phyloP scores from a whole-genome alignment of 75 land plant genomes.

The Gnetum montanum region DNA sequence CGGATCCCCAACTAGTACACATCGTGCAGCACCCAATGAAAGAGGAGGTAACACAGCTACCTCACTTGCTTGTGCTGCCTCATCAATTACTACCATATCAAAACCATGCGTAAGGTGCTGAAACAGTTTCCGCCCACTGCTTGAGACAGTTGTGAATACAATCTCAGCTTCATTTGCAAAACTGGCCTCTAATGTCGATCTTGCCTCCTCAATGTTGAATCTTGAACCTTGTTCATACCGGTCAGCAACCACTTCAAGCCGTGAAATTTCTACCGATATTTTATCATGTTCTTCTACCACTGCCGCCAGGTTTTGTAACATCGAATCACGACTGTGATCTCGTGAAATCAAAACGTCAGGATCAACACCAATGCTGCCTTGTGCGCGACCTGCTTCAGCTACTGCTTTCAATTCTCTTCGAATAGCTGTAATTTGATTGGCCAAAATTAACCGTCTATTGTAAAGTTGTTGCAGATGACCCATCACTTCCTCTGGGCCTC shows the following conservation, averaged over 20 bases:
- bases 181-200: slow-evolving; percentile 85
- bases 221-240: slow-evolving; percentile 56
- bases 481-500: slow-evolving; percentile 60
- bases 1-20: slow-evolving; percentile 76
- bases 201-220: slow-evolving; percentile 74
- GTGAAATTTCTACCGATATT: slow-evolving; percentile 86
- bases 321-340: slow-evolving; percentile 75
- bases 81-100: slow-evolving; percentile 97
- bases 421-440: slow-evolving; percentile 58
- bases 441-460: slow-evolving; percentile 42
- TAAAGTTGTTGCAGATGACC: slow-evolving; percentile 61
- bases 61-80: slow-evolving; percentile 72
- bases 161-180: slow-evolving; percentile 84
- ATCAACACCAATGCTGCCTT: slow-evolving; percentile 90
- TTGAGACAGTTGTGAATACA: slow-evolving; percentile 56
- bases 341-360: slow-evolving; percentile 83
- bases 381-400: slow-evolving; percentile 73
- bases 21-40: not conserved
- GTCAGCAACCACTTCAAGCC: slow-evolving; percentile 68
- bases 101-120: slow-evolving; percentile 10
- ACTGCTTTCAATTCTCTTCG: slow-evolving; percentile 72
- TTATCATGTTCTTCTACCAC: slow-evolving; percentile 88
- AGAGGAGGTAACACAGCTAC: not conserved
- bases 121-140: slow-evolving; percentile 34
- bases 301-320: slow-evolving; percentile 84